These are phyloP conservation scores for Colletotrichum sp. DNA, from an alignment of 2,329 filamentous ascomycete species.

Conservation along the genomic window DNA sequence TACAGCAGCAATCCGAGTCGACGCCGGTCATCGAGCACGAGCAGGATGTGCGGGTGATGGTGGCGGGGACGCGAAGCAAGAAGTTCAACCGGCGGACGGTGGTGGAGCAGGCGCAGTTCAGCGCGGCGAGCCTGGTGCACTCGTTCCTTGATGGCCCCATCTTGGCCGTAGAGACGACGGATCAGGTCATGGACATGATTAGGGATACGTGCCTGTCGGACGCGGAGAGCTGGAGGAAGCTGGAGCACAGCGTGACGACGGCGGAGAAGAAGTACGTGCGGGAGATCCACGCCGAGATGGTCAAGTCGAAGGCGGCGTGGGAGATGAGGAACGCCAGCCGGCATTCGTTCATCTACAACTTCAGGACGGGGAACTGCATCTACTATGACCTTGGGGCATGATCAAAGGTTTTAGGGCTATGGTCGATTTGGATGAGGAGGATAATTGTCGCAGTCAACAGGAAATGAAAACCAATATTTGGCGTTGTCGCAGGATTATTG, in stretches of 20 bases:
- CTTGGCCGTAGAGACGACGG: conserved; percentile 85
- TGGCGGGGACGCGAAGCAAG: conserved; percentile 83
- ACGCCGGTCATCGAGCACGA: conserved; percentile 44
- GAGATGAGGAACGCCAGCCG: conserved; percentile 58
- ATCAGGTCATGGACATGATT: conserved; percentile 80
- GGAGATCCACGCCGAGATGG: conserved; percentile 81
- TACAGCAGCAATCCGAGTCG: conserved; percentile 35
- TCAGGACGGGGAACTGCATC: conserved; percentile 81
- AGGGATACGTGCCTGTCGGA: conserved; percentile 78
- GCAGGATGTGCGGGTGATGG: conserved; percentile 84
- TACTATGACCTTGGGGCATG: conserved; percentile 79
- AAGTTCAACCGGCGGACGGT: conserved; percentile 90
- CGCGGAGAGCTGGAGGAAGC: conserved; percentile 80
- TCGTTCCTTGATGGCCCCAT: conserved; percentile 80
- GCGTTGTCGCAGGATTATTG: background rate
- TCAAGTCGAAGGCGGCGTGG: conserved; percentile 65
- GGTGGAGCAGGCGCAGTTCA: conserved; percentile 75
- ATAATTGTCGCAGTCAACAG: background rate
- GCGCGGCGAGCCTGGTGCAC: conserved; percentile 67
- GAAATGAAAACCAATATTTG: background rate
- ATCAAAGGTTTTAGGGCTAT: background rate
- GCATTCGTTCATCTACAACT: conserved; percentile 92
- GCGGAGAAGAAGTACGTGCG: conserved; percentile 82
- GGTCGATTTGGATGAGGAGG: background rate
- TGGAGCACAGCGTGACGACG: conserved; percentile 79